Evolutionary conservation across 306 rosid genomes (phyloP).

Genomic region (Vigna angularis): DNA sequence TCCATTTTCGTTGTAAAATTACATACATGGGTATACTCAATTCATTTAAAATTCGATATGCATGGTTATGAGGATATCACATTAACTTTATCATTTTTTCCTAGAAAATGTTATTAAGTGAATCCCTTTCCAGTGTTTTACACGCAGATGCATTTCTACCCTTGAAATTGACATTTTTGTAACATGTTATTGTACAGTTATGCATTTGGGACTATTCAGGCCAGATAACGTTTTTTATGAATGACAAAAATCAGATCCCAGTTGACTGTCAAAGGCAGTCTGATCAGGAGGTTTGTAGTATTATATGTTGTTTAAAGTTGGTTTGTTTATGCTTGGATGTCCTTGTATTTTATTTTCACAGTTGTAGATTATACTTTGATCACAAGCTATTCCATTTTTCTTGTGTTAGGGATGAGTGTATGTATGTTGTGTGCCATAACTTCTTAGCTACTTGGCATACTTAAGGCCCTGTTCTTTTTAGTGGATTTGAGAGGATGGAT

Average conservation of each 20-base stretch:
- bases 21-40: background rate
- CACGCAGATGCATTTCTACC: background rate
- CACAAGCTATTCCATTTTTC: constrained; percentile 30
- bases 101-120: background rate
- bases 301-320: background rate
- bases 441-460: constrained; percentile 25
- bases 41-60: background rate
- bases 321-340: constrained; percentile 30
- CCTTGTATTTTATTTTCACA: background rate
- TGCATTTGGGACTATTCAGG: constrained; percentile 95
- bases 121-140: background rate
- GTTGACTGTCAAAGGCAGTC: constrained; percentile 71
- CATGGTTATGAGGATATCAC: background rate
- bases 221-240: constrained; percentile 62
- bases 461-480: too few species aligned
- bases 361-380: background rate
- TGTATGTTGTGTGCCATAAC: constrained; percentile 31
- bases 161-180: constrained; percentile 43
- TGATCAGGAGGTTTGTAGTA: constrained; percentile 76
- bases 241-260: constrained; percentile 56
- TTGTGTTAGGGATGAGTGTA: constrained; percentile 19
- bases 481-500: too few species aligned
- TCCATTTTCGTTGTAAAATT: background rate
- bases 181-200: constrained; percentile 64
- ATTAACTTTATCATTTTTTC: background rate